A percentile compares a stretch with the other conserved stretches of the same genome.
These are phyloP conservation scores for Ascochyta pisi DNA, from an alignment of 2,329 filamentous ascomycete genomes.

Conservation along the genomic window DNA sequence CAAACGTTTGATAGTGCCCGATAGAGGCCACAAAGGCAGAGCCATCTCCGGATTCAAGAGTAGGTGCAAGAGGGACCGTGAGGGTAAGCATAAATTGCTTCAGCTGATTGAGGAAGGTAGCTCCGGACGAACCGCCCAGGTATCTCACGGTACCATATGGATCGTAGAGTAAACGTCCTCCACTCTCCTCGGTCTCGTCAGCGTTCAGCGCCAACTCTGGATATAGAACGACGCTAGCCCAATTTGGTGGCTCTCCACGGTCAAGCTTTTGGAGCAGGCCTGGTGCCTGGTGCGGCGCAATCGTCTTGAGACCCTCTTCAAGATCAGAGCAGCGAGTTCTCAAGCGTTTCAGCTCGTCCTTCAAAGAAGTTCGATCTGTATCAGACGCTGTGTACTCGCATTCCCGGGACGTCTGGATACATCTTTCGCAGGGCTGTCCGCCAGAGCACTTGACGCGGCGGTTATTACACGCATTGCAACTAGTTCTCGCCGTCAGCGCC, in stretches of 20 bases:
- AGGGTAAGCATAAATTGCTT: slow-evolving; percentile 37
- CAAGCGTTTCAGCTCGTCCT: slow-evolving; percentile 32
- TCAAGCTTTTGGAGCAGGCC: slow-evolving; percentile 23
- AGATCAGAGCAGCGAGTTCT: slow-evolving; percentile 30
- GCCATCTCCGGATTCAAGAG: slow-evolving; percentile 24
- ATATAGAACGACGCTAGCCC: slow-evolving; percentile 15
- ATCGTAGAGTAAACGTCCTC: slow-evolving; percentile 31
- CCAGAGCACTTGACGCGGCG: slow-evolving; percentile 36
- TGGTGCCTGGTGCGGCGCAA: slow-evolving; percentile 24
- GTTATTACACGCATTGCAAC: slow-evolving; percentile 38
- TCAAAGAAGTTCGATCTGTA: slow-evolving; percentile 25
- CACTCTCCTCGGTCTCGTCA: slow-evolving; percentile 19
- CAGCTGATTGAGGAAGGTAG: slow-evolving; percentile 35
- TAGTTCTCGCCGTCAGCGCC: slow-evolving; percentile 10
- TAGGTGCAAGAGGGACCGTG: slow-evolving; percentile 23
- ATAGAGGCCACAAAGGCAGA: slow-evolving; percentile 31
- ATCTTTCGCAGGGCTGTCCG: slow-evolving; percentile 36
- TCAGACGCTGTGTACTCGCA: slow-evolving; percentile 35
- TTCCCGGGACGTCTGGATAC: slow-evolving; percentile 22
- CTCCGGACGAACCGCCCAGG: slow-evolving; percentile 36
- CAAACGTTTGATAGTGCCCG: slow-evolving; percentile 38
- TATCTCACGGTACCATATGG: slow-evolving; percentile 26
- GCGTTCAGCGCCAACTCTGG: slow-evolving; percentile 14
- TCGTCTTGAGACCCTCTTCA: slow-evolving; percentile 24
- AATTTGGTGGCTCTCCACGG: slow-evolving; percentile 12